Evolutionary conservation across 176 grass and related monocot species (phyloP).

Genomic region (Aechmea fasciata): DNA sequence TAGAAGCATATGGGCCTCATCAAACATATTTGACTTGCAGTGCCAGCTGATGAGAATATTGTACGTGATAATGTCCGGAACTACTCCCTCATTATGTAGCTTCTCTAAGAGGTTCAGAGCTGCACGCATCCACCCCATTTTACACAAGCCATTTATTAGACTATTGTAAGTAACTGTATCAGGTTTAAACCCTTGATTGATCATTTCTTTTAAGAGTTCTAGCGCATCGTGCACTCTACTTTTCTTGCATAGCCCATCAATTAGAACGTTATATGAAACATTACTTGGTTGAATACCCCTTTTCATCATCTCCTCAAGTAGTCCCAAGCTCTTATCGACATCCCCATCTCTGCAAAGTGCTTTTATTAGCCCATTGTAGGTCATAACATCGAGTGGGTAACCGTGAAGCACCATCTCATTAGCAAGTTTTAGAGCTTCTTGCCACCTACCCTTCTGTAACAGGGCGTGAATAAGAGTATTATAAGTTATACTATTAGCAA

Average conservation of each 20-base stretch:
- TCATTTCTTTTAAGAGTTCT: constrained; percentile 71
- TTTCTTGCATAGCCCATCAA: constrained; percentile 61
- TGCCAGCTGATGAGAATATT: constrained; percentile 98
- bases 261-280: constrained; percentile 75
- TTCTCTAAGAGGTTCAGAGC: constrained; percentile 83
- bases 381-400: constrained; percentile 61
- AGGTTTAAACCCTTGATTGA: constrained; percentile 55
- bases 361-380: constrained; percentile 85
- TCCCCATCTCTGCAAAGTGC: constrained; percentile 66
- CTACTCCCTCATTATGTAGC: constrained; percentile 54
- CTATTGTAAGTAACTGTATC: constrained; percentile 94
- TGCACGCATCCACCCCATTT: constrained; percentile 59
- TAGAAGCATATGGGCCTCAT: constrained; percentile 60
- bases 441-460: constrained; percentile 40
- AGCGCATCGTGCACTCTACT: constrained; percentile 64
- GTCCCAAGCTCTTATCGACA: constrained; percentile 35
- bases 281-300: constrained; percentile 81
- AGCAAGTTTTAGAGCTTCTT: constrained; percentile 49
- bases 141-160: constrained; percentile 83
- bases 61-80: constrained; percentile 69
- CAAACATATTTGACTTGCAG: constrained; percentile 69
- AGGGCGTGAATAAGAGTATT: constrained; percentile 73
- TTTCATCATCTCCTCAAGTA: constrained; percentile 67
- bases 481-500: constrained; percentile 71
- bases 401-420: constrained; percentile 76